Conservation (phyloP, 2,329 filamentous ascomycete species). For the Alternaria ventricosa region DNA sequence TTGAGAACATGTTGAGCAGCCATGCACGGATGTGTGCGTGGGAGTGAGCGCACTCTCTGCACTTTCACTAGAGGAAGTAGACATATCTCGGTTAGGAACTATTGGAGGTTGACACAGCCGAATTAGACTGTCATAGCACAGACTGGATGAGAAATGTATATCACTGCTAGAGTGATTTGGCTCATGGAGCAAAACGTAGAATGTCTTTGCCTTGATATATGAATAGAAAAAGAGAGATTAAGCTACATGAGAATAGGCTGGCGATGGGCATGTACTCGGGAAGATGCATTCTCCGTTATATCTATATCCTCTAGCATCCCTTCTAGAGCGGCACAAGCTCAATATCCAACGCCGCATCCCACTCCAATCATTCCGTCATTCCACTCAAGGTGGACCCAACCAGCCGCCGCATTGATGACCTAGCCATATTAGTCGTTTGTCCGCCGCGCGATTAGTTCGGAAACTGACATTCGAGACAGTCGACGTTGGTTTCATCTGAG, state of each 20-base stretch:
- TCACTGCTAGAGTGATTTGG: not conserved
- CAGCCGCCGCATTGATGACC: not conserved
- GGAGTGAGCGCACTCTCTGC: not conserved
- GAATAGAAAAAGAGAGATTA: not conserved
- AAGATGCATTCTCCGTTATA: too few relatives aligned
- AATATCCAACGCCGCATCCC: not conserved
- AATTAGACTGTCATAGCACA: not conserved
- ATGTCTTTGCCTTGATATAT: not conserved
- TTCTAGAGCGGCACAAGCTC: not conserved
- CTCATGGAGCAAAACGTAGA: not conserved
- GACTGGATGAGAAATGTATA: not conserved
- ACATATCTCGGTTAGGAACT: accelerated
- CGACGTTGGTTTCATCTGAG: not conserved
- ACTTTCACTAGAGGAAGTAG: not conserved
- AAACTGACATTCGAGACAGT: slow-evolving; percentile 6
- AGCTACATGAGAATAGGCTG: too few relatives aligned
- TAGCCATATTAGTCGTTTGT: not conserved
- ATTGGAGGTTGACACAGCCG: accelerated
- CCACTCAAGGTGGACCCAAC: not conserved
- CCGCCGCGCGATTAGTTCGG: slow-evolving; percentile 1
- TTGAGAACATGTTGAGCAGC: not conserved
- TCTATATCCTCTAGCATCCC: not conserved
- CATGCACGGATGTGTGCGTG: not conserved
- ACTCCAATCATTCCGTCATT: not conserved
- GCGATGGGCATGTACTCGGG: too few relatives aligned